These are phyloP conservation scores for Venturia asperata DNA, from an alignment of 2,329 filamentous ascomycete genomes.

Conservation along the genomic window DNA sequence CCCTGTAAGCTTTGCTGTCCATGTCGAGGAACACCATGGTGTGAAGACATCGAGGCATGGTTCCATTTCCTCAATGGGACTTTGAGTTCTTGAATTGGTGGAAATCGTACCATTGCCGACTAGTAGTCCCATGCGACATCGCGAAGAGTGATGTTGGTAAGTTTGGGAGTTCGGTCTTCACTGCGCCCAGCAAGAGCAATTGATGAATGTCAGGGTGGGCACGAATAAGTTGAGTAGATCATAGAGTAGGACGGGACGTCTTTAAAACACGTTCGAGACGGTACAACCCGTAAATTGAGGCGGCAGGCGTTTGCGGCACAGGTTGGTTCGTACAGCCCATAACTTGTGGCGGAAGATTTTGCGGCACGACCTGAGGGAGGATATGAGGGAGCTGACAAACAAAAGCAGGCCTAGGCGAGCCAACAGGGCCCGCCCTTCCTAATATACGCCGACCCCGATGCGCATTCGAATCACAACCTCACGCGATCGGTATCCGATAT, in stretches of 20 bases:
- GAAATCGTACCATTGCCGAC: too few relatives aligned
- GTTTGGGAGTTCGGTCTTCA: neutral
- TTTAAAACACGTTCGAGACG: too few relatives aligned
- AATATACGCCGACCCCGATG: constrained; percentile 1
- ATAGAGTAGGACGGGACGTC: too few relatives aligned
- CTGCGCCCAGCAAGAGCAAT: neutral
- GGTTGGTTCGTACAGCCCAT: too few relatives aligned
- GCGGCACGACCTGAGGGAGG: neutral
- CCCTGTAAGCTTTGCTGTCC: too few relatives aligned
- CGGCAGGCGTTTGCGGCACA: neutral
- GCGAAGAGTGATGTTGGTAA: neutral
- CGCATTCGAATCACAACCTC: neutral
- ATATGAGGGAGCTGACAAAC: too few relatives aligned
- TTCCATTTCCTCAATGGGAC: neutral
- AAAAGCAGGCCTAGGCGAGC: too few relatives aligned
- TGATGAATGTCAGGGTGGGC: neutral
- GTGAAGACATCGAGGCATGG: neutral
- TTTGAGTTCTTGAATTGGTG: neutral
- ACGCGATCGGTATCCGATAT: neutral
- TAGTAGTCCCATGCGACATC: neutral
- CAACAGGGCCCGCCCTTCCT: neutral
- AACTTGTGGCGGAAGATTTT: neutral
- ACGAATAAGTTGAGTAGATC: neutral
- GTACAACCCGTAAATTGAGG: neutral
- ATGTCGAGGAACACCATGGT: neutral